Base-by-base conservation (phyloP, 257 asterid species). In the Solanum paucissectum region DNA sequence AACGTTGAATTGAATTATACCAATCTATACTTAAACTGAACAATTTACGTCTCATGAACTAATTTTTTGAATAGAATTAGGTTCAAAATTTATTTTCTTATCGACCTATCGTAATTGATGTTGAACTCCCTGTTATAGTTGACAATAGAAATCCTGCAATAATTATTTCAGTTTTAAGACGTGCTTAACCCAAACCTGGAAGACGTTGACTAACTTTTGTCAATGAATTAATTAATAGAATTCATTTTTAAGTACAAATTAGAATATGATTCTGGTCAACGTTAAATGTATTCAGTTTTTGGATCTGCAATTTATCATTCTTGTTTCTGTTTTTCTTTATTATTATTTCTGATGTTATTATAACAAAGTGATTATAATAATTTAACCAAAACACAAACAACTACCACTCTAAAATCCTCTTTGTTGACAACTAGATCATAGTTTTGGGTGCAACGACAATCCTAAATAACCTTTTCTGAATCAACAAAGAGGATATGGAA, bases 131-230 rank as follows among this genome's bases (percentile, higher is more conserved):
- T 25, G 29, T 64, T n/a, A 64, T 25, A 68, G 64, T 55, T 46
- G 68, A 81, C 68, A 5, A 4, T 3, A 1, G 20, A 60, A 27
- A 13, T 16, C 42, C 40, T 46, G 68, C 40, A 46, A 81, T 29
- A 20, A 46, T 46, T 81, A 5, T 46, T 27, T 29, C 85, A 27
- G 18, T 29, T 76, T 3, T 29, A 29, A 81, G 29, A 29, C 68
- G 85, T 79, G 85, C 85, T 46, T 9, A 77, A 75, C 83, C 81
- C 18, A 23, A 76, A 76, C 34, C 55, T 4, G 3, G 34, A 76
- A 81, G 68, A 81, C 68, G 42, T 81, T 81, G 68, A 46, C 85
- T 16, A 16, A 46, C 9, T 27, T 79, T 27, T 44, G 2, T 29
- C 40, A 27, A 9, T 25, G 16, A 16, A 44, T 25, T 42, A 44